Conservation (phyloP, 768 basidiomycete genomes). For the Lentinula edodes region DNA sequence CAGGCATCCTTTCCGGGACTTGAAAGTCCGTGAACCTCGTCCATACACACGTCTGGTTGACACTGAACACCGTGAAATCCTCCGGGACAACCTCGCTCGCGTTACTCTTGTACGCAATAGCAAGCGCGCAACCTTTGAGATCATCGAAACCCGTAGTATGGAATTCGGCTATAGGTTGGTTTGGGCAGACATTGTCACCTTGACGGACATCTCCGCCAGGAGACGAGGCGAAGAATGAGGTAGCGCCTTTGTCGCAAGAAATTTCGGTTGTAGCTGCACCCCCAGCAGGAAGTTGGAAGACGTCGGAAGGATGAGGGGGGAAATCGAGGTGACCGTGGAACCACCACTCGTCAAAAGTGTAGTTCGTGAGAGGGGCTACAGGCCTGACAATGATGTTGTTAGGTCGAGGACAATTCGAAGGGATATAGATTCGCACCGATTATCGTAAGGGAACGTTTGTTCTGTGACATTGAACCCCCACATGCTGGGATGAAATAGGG, state of each 20-base stretch:
- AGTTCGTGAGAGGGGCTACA: constrained; percentile 20
- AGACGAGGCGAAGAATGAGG: constrained; percentile 47
- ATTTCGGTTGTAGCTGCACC: constrained; percentile 30
- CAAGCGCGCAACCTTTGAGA: constrained; percentile 60
- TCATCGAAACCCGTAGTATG: constrained; percentile 54
- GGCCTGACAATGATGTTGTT: background rate
- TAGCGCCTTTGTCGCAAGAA: constrained; percentile 29
- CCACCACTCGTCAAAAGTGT: constrained; percentile 45
- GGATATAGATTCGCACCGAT: constrained; percentile 30
- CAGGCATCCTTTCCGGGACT: constrained; percentile 63
- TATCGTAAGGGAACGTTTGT: constrained; percentile 35
- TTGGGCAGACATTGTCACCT: constrained; percentile 45
- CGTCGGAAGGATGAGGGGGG: constrained; percentile 35
- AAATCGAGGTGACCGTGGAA: constrained; percentile 33
- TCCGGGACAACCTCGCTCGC: constrained; percentile 50
- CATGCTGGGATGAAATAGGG: constrained; percentile 33
- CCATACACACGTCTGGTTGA: constrained; percentile 76
- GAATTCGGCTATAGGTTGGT: constrained; percentile 34
- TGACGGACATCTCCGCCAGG: constrained; percentile 40
- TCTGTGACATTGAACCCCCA: constrained; percentile 42
- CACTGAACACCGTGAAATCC: constrained; percentile 69
- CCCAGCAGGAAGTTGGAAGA: constrained; percentile 42
- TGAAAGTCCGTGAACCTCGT: constrained; percentile 61
- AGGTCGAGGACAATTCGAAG: constrained; percentile 20
- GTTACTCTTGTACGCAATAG: constrained; percentile 72